These are phyloP conservation scores for Capsella bursapastoris DNA, from an alignment of 345 rosid species.

Conservation along the genomic window DNA sequence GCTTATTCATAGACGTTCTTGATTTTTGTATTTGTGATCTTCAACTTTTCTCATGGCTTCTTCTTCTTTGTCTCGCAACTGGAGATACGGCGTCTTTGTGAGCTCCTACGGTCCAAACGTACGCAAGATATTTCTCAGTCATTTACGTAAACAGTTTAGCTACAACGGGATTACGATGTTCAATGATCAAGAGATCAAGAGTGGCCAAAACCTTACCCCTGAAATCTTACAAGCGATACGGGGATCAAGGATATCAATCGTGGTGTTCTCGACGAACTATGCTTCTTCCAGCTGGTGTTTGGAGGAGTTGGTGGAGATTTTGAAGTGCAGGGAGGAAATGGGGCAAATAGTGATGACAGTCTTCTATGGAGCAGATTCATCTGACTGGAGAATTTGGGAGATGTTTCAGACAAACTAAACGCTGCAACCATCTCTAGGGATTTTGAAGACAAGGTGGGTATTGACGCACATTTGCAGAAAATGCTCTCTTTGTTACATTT, in stretches of 20 bases:
- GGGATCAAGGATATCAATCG: background rate
- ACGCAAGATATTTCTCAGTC: background rate
- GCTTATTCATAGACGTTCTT: no score
- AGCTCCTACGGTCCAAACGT: background rate
- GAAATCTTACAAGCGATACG: background rate
- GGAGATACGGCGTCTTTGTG: background rate
- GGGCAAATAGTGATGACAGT: background rate
- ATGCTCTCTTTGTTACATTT: slow-evolving; percentile 22
- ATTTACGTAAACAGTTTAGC: background rate
- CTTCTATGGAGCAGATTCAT: background rate
- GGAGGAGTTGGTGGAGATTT: slow-evolving; percentile 10
- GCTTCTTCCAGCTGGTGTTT: background rate
- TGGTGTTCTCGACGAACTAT: background rate
- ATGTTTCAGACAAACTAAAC: background rate
- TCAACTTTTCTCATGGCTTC: background rate
- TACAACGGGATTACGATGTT: background rate
- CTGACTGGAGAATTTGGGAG: background rate
- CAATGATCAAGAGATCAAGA: background rate
- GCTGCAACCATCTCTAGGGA: background rate
- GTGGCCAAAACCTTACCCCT: background rate
- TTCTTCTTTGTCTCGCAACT: background rate
- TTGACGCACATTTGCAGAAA: background rate
- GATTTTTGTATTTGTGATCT: background rate
- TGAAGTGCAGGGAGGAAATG: background rate
- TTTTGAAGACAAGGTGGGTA: slow-evolving; percentile 16